A percentile compares a stretch with the other conserved stretches of the same genome.
These are phyloP conservation scores for Metschnikowia anglica DNA, from an alignment of 805 yeast species.

Conservation along the genomic window DNA sequence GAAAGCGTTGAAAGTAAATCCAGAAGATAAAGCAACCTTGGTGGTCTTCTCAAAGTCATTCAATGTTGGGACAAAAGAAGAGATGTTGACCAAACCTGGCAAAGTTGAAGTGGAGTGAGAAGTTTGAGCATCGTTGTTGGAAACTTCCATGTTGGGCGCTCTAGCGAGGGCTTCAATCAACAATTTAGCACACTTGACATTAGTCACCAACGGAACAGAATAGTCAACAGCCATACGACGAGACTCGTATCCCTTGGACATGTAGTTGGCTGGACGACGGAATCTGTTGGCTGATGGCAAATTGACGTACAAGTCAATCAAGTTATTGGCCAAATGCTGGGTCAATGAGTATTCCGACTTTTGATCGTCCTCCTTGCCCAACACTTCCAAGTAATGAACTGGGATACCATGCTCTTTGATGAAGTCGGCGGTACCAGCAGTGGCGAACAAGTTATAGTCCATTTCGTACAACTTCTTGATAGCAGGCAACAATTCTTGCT, in stretches of 20 bases:
- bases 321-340: slow-evolving; percentile 93
- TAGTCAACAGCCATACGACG: slow-evolving; percentile 99
- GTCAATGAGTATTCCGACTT: slow-evolving; percentile 93
- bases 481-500: slow-evolving; percentile 87
- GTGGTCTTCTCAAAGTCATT: slow-evolving; percentile 68
- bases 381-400: slow-evolving; percentile 89
- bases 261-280: slow-evolving; percentile 98
- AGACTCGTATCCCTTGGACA: slow-evolving; percentile 95
- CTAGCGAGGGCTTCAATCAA: slow-evolving; percentile 91
- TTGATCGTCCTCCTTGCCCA: slow-evolving; percentile 70
- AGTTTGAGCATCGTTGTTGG: slow-evolving; percentile 83
- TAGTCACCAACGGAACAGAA: slow-evolving; percentile 95
- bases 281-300: slow-evolving; percentile 95
- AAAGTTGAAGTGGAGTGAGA: slow-evolving; percentile 78
- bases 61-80: slow-evolving; percentile 73
- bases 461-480: slow-evolving; percentile 75
- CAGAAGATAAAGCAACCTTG: slow-evolving; percentile 72
- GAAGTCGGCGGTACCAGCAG: slow-evolving; percentile 99
- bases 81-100: slow-evolving; percentile 84
- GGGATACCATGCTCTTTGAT: slow-evolving; percentile 92
- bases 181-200: slow-evolving; percentile 94
- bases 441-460: slow-evolving; percentile 91
- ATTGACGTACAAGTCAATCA: slow-evolving; percentile 94
- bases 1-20: slow-evolving; percentile 83
- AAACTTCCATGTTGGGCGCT: slow-evolving; percentile 62